phyloP scores from a whole-genome alignment of 257 asterid species.

The Nicotiana sylvestris region DNA sequence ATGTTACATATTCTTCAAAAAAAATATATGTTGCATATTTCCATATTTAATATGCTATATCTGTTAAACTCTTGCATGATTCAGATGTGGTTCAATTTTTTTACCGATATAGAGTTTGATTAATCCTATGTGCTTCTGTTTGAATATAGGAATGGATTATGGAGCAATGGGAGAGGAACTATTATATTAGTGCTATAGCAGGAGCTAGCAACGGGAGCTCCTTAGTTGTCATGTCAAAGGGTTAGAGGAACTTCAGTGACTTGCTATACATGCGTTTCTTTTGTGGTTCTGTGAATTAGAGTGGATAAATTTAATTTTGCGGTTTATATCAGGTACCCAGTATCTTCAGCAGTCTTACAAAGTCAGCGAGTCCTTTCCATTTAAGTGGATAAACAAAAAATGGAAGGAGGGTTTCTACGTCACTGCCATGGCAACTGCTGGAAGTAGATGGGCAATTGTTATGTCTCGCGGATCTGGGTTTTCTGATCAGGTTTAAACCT shows the following conservation, averaged over 20 bases:
- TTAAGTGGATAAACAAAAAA: constrained; percentile 70
- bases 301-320: background rate
- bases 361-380: constrained; percentile 67
- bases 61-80: background rate
- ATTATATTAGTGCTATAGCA: constrained; percentile 62
- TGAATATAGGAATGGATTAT: constrained; percentile 62
- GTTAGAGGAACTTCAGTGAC: constrained; percentile 28
- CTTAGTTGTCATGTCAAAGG: constrained; percentile 65
- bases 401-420: constrained; percentile 72
- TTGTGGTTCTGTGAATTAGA: background rate
- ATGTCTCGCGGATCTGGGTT: constrained; percentile 78
- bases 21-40: background rate
- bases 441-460: constrained; percentile 60
- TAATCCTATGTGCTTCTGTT: constrained; percentile 3
- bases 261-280: background rate
- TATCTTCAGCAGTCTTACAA: constrained; percentile 63
- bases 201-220: constrained; percentile 67
- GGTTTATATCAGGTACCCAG: constrained; percentile 41
- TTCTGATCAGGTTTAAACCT: constrained; percentile 45
- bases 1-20: background rate
- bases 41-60: background rate
- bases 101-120: background rate
- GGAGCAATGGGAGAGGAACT: constrained; percentile 68
- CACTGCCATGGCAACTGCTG: constrained; percentile 74
- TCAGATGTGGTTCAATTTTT: background rate